Evolutionary conservation across 805 yeast species (phyloP).

Genomic region (Kodamaea laetipori): DNA sequence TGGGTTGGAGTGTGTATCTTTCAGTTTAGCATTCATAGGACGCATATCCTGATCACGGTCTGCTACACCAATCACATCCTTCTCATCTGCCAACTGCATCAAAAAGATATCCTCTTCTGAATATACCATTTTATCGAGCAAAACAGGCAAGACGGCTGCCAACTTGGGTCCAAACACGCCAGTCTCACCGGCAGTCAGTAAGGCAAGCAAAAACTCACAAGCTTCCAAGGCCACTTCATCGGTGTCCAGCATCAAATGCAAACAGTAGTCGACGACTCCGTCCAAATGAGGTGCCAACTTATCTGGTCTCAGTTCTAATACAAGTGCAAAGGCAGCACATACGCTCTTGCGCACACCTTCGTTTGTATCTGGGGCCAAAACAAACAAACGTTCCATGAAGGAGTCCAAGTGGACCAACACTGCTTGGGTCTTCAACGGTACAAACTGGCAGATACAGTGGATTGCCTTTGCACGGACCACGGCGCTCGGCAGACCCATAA

Average conservation of each 20-base stretch:
- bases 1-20: conserved; percentile 38
- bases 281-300: conserved; percentile 75
- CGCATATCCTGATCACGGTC: conserved; percentile 87
- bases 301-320: conserved; percentile 79
- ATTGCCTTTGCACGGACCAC: conserved; percentile 63
- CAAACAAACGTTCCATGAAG: conserved; percentile 64
- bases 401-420: conserved; percentile 65
- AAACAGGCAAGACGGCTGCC: conserved; percentile 67
- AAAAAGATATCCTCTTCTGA: conserved; percentile 75
- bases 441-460: conserved; percentile 73
- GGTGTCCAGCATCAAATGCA: conserved; percentile 64
- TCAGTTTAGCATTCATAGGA: conserved; percentile 75
- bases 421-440: conserved; percentile 68
- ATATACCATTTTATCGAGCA: conserved; percentile 82
- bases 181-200: conserved; percentile 51
- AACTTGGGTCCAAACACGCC: conserved; percentile 57
- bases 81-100: conserved; percentile 64
- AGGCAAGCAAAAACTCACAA: conserved; percentile 83
- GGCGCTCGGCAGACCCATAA: conserved; percentile 42
- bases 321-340: conserved; percentile 70
- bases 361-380: conserved; percentile 63
- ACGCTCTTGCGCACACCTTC: conserved; percentile 68
- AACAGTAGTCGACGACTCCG: conserved; percentile 83
- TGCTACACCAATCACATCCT: conserved; percentile 54
- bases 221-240: conserved; percentile 88